A percentile compares a stretch with the other conserved stretches of the same genome.
These are phyloP conservation scores for Lagenidium sp. DNA, from an alignment of 352 stramenopile genomes.

Conservation along the genomic window DNA sequence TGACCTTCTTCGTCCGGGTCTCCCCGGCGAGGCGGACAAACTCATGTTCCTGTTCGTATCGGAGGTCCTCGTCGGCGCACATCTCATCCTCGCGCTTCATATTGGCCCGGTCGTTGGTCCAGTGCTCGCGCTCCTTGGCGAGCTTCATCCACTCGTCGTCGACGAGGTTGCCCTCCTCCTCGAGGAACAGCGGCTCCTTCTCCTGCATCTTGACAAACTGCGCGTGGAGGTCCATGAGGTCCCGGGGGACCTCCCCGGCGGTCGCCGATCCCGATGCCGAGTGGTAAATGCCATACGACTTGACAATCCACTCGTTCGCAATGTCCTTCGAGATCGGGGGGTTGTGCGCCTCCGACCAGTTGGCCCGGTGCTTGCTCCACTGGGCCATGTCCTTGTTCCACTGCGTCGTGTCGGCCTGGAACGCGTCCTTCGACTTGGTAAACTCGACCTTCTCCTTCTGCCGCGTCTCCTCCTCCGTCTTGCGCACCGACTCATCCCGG, in stretches of 20 bases:
- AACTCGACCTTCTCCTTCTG: slow-evolving; percentile 86
- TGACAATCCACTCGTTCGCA: slow-evolving; percentile 81
- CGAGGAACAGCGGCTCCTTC: slow-evolving; percentile 65
- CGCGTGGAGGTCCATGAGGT: slow-evolving; percentile 63
- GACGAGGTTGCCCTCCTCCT: slow-evolving; percentile 74
- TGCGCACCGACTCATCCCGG: slow-evolving; percentile 54
- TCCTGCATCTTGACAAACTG: slow-evolving; percentile 81
- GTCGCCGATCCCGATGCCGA: slow-evolving; percentile 28
- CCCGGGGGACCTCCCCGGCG: slow-evolving; percentile 38
- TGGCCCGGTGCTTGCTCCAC: slow-evolving; percentile 80
- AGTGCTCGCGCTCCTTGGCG: slow-evolving; percentile 84
- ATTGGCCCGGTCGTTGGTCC: slow-evolving; percentile 78
- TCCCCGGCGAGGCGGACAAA: slow-evolving; percentile 65
- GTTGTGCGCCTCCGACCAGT: slow-evolving; percentile 85
- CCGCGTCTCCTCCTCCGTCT: slow-evolving; percentile 72
- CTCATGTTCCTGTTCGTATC: slow-evolving; percentile 83
- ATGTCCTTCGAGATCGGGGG: slow-evolving; percentile 83
- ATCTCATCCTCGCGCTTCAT: slow-evolving; percentile 88
- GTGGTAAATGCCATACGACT: slow-evolving; percentile 81
- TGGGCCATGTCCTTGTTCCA: slow-evolving; percentile 87
- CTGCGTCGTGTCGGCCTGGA: slow-evolving; percentile 81
- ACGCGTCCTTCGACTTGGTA: slow-evolving; percentile 83
- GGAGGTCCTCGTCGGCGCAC: slow-evolving; percentile 74
- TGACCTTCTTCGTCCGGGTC: slow-evolving; percentile 78
- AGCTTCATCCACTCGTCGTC: slow-evolving; percentile 88